These are phyloP conservation scores for Podospora tetraspora DNA, from an alignment of 495 filamentous ascomycete species.

Conservation along the genomic window DNA sequence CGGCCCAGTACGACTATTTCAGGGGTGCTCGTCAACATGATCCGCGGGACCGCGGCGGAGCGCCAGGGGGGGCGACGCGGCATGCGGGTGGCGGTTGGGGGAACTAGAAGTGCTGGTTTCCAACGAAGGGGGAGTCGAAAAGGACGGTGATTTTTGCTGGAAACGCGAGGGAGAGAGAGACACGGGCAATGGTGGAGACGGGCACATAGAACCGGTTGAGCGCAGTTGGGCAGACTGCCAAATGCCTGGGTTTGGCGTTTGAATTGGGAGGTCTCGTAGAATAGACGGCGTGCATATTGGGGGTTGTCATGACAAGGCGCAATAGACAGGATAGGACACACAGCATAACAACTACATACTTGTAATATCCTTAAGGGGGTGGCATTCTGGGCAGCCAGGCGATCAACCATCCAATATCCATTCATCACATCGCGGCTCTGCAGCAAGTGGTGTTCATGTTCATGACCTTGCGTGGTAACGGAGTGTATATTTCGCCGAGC, in stretches of 20 bases:
- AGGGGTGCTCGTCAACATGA: conserved; percentile 19
- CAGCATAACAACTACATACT: neutral
- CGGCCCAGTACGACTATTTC: conserved; percentile 35
- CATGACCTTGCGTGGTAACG: neutral
- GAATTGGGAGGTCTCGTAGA: neutral
- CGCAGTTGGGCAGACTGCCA: neutral
- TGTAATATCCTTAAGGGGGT: neutral
- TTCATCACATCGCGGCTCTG: neutral
- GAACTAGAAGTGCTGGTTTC: conserved; percentile 21
- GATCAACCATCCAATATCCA: neutral
- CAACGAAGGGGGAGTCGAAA: neutral
- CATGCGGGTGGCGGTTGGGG: conserved; percentile 19
- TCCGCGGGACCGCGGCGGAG: conserved; percentile 8
- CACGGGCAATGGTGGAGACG: neutral
- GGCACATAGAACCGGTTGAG: conserved; percentile 1
- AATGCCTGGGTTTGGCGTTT: neutral
- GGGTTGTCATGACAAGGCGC: neutral
- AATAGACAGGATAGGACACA: neutral
- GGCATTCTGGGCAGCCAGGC: neutral
- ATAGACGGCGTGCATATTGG: neutral
- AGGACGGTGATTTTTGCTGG: conserved; percentile 5
- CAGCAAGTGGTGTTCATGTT: neutral
- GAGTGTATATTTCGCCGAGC: neutral
- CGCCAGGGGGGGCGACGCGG: conserved; percentile 20
- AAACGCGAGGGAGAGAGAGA: conserved; percentile 3